Evolutionary conservation across 192 early-diverging fungal species (phyloP).

Genomic region (Podila horticola): DNA sequence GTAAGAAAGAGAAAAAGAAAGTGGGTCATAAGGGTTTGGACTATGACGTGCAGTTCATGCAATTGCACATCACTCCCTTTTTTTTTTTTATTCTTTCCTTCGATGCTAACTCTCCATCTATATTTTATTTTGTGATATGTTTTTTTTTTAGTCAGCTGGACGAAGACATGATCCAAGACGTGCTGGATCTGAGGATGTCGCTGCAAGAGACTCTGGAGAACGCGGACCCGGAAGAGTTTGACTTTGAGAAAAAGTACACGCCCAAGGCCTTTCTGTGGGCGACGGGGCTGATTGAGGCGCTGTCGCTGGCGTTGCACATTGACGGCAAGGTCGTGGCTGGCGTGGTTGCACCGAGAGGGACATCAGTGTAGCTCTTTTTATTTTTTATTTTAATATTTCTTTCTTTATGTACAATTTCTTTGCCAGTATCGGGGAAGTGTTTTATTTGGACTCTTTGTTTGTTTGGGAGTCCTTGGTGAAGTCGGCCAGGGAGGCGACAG

Average conservation of each 20-base stretch:
- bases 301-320: slow-evolving; percentile 30
- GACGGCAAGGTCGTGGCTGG: slow-evolving; percentile 14
- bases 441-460: not conserved
- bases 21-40: not conserved
- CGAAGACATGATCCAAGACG: slow-evolving; percentile 37
- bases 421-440: too few species aligned
- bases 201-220: slow-evolving; percentile 27
- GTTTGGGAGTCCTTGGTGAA: not conserved
- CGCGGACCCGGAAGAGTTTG: slow-evolving; percentile 13
- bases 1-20: slow-evolving; percentile 14
- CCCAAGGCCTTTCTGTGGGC: slow-evolving; percentile 33
- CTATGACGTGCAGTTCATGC: not conserved
- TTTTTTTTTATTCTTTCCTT: slow-evolving; percentile 1
- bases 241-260: slow-evolving; percentile 27
- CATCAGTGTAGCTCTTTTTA: not conserved
- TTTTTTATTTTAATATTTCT: not conserved
- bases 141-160: slow-evolving; percentile 18
- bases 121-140: not conserved
- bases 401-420: not conserved
- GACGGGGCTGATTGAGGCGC: slow-evolving; percentile 20
- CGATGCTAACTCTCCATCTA: too few species aligned
- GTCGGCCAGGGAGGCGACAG: slow-evolving; percentile 1
- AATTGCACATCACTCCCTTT: not conserved
- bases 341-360: slow-evolving; percentile 12
- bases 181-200: slow-evolving; percentile 23